phyloP scores from a whole-genome alignment of 768 basidiomycete genomes.

The Pluteus cervinus region DNA sequence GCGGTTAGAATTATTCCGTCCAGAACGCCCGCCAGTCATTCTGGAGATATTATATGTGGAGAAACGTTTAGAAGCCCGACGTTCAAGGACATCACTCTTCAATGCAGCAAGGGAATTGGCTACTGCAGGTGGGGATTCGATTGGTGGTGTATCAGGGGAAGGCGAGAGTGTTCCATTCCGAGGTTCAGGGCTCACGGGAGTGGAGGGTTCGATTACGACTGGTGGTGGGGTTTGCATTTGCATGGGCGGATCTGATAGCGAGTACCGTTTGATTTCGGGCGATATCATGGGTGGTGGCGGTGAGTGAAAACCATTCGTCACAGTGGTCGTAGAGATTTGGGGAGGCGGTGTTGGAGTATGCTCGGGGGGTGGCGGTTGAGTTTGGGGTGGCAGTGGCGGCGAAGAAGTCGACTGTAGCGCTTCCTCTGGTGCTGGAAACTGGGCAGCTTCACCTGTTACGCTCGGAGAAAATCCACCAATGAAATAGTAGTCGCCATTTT shows the following conservation, averaged over 20 bases:
- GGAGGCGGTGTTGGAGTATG: neutral
- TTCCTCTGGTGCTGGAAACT: constrained; percentile 17
- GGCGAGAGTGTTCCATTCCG: constrained; percentile 30
- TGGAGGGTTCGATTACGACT: constrained; percentile 46
- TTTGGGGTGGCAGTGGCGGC: constrained; percentile 12
- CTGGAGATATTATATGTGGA: constrained; percentile 92
- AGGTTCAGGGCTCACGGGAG: constrained; percentile 48
- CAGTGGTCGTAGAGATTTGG: neutral
- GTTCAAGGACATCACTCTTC: constrained; percentile 81
- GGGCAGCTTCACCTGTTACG: too few relatives aligned
- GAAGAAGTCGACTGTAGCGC: constrained; percentile 11
- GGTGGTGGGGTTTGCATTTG: constrained; percentile 34
- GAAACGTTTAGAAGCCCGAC: constrained; percentile 93
- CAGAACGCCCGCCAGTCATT: constrained; percentile 66
- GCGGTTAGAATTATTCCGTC: constrained; percentile 50
- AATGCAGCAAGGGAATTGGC: constrained; percentile 84
- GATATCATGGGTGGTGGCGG: constrained; percentile 16
- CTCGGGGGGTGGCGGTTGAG: constrained; percentile 9
- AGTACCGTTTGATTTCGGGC: constrained; percentile 69
- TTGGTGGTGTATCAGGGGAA: constrained; percentile 25
- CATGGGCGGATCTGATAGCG: constrained; percentile 69
- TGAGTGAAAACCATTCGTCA: constrained; percentile 9
- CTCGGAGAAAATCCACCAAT: constrained; percentile 51
- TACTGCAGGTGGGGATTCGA: constrained; percentile 49
- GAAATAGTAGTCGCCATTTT: constrained; percentile 34